Percentiles rank a stretch among this genome's conserved stretches.
These are phyloP conservation scores for Eragrostis nindensis DNA, from an alignment of 176 grass and related monocot genomes.

Conservation along the genomic window DNA sequence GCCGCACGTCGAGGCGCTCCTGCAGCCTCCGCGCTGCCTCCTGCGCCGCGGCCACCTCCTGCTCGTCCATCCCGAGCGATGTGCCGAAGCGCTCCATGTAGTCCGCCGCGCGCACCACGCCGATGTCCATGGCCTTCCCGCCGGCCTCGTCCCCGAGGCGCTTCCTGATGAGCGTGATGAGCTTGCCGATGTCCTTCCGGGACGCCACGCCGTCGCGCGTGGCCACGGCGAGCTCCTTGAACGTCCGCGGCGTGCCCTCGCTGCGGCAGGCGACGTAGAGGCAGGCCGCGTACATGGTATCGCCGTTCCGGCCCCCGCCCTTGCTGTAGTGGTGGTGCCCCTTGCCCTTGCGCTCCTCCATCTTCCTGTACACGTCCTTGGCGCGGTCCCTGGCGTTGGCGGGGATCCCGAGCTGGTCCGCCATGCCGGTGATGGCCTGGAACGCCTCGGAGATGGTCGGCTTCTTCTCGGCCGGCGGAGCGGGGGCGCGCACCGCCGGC, in stretches of 20 bases:
- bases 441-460: neutral
- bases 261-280: conserved; percentile 47
- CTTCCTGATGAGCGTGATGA: conserved; percentile 26
- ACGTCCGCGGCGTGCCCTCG: conserved; percentile 42
- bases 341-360: conserved; percentile 28
- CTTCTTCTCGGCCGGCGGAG: neutral
- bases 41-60: conserved; percentile 8
- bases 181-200: conserved; percentile 48
- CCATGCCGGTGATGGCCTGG: conserved; percentile 36
- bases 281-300: conserved; percentile 54
- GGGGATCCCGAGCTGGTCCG: conserved; percentile 19
- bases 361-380: conserved; percentile 21
- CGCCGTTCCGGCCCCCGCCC: conserved; percentile 17
- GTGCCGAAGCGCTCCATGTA: conserved; percentile 47
- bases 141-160: conserved; percentile 30
- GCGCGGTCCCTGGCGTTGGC: neutral
- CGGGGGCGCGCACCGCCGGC: neutral
- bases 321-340: conserved; percentile 25
- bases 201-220: conserved; percentile 18
- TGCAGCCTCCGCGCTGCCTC: conserved; percentile 43
- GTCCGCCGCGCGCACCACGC: conserved; percentile 38
- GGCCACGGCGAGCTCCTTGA: conserved; percentile 46
- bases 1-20: conserved; percentile 46
- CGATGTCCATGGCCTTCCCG: conserved; percentile 5
- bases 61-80: conserved; percentile 2